These are phyloP conservation scores for Colletotrichum lentis DNA, from an alignment of 2,329 filamentous ascomycete genomes.

Conservation along the genomic window DNA sequence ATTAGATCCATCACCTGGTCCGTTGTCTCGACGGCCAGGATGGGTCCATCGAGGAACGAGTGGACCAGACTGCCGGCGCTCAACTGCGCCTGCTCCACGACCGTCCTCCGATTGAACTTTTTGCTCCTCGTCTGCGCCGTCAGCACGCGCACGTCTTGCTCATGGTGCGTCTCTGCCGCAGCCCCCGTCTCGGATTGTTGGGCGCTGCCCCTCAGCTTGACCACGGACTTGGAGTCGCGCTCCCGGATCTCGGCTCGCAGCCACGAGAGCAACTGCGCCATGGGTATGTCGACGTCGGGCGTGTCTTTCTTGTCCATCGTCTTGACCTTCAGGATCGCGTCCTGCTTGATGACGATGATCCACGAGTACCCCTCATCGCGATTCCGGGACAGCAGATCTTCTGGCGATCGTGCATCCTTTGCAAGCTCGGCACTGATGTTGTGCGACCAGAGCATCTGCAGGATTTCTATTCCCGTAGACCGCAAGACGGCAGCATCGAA, in stretches of 20 bases:
- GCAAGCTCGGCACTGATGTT: constrained; percentile 90
- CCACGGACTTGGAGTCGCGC: constrained; percentile 69
- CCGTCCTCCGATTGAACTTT: constrained; percentile 86
- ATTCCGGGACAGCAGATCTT: constrained; percentile 80
- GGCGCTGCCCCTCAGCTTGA: constrained; percentile 50
- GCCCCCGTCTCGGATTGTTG: constrained; percentile 46
- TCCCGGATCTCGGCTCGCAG: constrained; percentile 84
- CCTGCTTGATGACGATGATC: constrained; percentile 88
- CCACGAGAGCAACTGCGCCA: constrained; percentile 78
- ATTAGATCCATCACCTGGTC: constrained; percentile 84
- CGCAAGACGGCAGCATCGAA: constrained; percentile 82
- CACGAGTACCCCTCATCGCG: constrained; percentile 82
- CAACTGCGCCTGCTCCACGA: constrained; percentile 79
- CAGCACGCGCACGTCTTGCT: constrained; percentile 84
- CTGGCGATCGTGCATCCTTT: constrained; percentile 77
- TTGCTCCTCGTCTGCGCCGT: constrained; percentile 84
- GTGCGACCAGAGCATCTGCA: constrained; percentile 81
- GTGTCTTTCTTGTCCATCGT: constrained; percentile 79
- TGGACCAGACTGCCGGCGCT: constrained; percentile 70
- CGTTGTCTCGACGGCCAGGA: constrained; percentile 86
- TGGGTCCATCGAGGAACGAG: constrained; percentile 77
- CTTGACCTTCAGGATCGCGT: constrained; percentile 79
- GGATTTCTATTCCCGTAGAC: constrained; percentile 77
- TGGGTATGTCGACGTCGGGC: constrained; percentile 77
- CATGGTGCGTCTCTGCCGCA: constrained; percentile 50